A percentile compares a stretch with the other conserved stretches of the same genome.
Evolutionary conservation across 208 protist genomes (phyloP).

Genomic region (Blastocrithidia nonstop): DNA sequence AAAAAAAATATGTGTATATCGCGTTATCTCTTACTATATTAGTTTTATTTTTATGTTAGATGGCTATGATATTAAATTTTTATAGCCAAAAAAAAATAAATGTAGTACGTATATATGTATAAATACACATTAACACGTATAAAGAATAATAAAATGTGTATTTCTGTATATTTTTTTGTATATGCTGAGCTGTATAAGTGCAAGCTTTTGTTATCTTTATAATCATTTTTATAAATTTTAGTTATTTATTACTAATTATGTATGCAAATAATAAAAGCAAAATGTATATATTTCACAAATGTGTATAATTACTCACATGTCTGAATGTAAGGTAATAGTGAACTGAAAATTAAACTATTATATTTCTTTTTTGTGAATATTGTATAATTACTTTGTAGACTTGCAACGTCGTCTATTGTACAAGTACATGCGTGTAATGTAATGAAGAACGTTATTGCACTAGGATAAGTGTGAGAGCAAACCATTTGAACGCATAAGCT

Average conservation of each 20-base stretch:
- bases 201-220: neutral
- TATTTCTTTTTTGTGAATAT: neutral
- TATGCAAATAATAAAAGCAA: neutral
- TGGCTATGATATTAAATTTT: no score
- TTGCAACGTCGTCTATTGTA: conserved; percentile 5
- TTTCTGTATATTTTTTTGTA: neutral
- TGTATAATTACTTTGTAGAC: neutral
- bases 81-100: no score
- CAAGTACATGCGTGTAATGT: conserved; percentile 3
- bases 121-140: neutral
- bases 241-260: neutral
- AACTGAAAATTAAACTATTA: no score
- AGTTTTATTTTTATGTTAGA: no score
- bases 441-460: conserved; percentile 8
- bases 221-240: neutral
- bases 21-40: no score
- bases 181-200: neutral
- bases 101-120: conserved; percentile 1
- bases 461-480: conserved; percentile 1
- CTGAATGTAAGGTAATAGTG: neutral
- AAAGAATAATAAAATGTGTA: neutral
- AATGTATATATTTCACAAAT: neutral
- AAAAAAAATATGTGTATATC: no score
- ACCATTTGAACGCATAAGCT: conserved; percentile 4
- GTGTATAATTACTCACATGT: neutral